phyloP scores from a whole-genome alignment of 306 rosid species.

The Fragaria iinumae region DNA sequence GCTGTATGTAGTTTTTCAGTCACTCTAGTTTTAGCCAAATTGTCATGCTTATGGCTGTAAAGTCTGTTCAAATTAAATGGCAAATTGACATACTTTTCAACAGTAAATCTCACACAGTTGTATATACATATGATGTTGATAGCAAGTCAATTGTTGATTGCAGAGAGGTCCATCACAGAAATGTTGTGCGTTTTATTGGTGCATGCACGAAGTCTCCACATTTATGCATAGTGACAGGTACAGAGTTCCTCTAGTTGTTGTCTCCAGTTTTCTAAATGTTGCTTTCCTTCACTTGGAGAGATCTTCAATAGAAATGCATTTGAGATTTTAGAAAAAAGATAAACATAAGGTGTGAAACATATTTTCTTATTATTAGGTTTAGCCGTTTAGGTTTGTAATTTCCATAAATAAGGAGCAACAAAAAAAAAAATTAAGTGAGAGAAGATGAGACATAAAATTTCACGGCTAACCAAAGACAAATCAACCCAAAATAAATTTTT shows the following conservation, averaged over 20 bases:
- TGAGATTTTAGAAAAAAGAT: background rate
- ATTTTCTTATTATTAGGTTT: background rate
- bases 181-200: slow-evolving; percentile 93
- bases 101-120: background rate
- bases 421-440: background rate
- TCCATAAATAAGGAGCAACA: background rate
- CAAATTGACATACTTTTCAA: background rate
- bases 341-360: background rate
- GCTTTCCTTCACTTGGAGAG: background rate
- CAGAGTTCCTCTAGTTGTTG: slow-evolving; percentile 18
- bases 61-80: background rate
- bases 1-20: background rate
- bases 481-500: background rate
- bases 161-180: slow-evolving; percentile 91
- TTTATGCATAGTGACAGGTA: slow-evolving; percentile 95
- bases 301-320: background rate
- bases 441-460: background rate
- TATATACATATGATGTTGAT: background rate
- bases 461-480: background rate
- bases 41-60: background rate
- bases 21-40: background rate
- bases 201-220: slow-evolving; percentile 86
- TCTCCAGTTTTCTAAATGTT: slow-evolving; percentile 10
- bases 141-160: slow-evolving; percentile 28
- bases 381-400: background rate